Evolutionary conservation across 1,139 yeast species (phyloP), one percentile per base, ranked within the genome.

Genomic region (Taphrina betulina): DNA sequence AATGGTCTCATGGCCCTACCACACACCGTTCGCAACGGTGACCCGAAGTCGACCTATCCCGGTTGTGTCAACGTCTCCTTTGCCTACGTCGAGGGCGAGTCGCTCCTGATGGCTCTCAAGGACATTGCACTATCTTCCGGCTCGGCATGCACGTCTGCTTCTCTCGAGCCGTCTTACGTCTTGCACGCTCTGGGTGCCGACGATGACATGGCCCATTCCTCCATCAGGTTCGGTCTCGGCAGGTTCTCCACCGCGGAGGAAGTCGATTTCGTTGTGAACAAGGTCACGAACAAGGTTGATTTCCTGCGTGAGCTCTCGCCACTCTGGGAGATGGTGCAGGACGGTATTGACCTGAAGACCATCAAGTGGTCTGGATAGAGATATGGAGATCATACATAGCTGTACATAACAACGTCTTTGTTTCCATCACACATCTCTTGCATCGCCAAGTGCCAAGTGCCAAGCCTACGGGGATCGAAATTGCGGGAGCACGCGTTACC

Each of bases 321-420:
- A 56, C 77, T 92, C 65, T 92, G 97, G 97, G 99, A 92, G 74
- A 90, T 92, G 97, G 96, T 88, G 57, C 96, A 92, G 72, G 98
- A 92, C 64, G 98, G 98, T 63, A 90, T 92, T 67, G 99, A 92
- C 68, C 78, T 94, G 70, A 79, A 85, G 67, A 78, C 95, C 43
- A 92, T 92, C 67, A 95, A 92, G 74, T 92, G 99, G 99, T 50
- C 54, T 14, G 54, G 54, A 31, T 50, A 50, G 31, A 5, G 12
- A 12, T 12, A 12, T 34, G n/a, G n/a, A n/a, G n/a, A n/a, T n/a
- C n/a, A n/a, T n/a, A n/a, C n/a, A n/a, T n/a, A n/a, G n/a, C n/a
- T n/a, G n/a, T n/a, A n/a, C n/a, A n/a, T n/a, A n/a, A n/a, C n/a
- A n/a, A n/a, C n/a, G n/a, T n/a, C n/a, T n/a, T n/a, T n/a, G n/a